Evolutionary conservation across 208 protist species (phyloP), one percentile per base, ranked within the genome.

Genomic region (Trypanosoma scelopori): DNA sequence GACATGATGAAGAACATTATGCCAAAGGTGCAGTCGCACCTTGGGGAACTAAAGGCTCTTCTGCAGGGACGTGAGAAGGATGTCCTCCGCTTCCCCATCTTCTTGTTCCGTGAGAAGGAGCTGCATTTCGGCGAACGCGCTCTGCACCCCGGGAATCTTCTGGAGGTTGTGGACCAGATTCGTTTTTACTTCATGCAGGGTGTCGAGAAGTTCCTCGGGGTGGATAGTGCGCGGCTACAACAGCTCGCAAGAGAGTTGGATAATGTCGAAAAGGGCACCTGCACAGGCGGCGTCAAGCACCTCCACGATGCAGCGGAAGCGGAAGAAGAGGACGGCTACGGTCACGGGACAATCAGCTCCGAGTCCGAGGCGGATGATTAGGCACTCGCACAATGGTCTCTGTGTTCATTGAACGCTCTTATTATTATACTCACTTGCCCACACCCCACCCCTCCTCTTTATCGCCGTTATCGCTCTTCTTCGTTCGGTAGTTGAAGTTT

Each of bases 61-160:
- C 1, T 77, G 20, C 39, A 69, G 22, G 25, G 30, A 35, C 65
- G 57, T 49, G 71, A 65, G 9, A 56, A 35, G 39, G 71, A 77
- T 32, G 48, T 39, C 37, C 35, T 66, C n/a, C 51, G 57, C 13
- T 77, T 77, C 32, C 71, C 71, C 7, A 63, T 77, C 12, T 77
- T 77, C 32, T 53, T 77, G 22, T 77, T 77, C 32, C 52, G 71
- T 18, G 71, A 77, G 42, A 65, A 77, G 43, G 71, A 77, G 35
- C 39, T 77, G 23, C 71, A 77, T 30, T 63, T 65, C 41, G 71
- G 71, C 18, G 71, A 77, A 45, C 59, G 71, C 18, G 32, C 56
- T 7, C 39, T 77, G 37, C 71, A 77, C 42, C 63, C 71, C 18
- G 71, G 71, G 5, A 77, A 77, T 42, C 22, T 77, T 42, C 16